Evolutionary conservation across 768 basidiomycete species (phyloP).

Genomic region (Russula foetens): DNA sequence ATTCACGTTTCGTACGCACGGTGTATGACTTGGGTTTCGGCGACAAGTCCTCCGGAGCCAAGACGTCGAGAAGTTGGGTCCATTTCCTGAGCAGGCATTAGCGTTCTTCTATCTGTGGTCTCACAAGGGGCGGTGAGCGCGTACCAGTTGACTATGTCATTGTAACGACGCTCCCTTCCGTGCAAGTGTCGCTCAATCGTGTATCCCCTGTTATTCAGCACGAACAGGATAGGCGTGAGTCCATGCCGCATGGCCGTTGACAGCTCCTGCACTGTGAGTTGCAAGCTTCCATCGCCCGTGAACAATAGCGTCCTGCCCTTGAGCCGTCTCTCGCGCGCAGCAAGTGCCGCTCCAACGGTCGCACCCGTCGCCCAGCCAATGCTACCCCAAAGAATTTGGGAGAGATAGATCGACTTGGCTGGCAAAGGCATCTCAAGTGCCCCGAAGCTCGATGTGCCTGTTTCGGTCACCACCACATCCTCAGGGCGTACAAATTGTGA

Average conservation of each 20-base stretch:
- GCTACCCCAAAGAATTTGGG: slow-evolving; percentile 84
- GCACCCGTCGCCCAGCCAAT: slow-evolving; percentile 88
- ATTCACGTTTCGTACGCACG: slow-evolving; percentile 57
- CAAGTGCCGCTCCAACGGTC: slow-evolving; percentile 72
- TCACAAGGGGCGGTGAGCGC: slow-evolving; percentile 14
- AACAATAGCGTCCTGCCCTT: slow-evolving; percentile 69
- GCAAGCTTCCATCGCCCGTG: slow-evolving; percentile 79
- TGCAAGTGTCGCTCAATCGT: slow-evolving; percentile 81
- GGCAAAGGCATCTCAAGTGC: slow-evolving; percentile 77
- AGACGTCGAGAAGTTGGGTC: slow-evolving; percentile 50
- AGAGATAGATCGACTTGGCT: slow-evolving; percentile 51
- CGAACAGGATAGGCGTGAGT: slow-evolving; percentile 76
- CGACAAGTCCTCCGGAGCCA: slow-evolving; percentile 44
- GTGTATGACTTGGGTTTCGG: slow-evolving; percentile 52
- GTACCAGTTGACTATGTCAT: slow-evolving; percentile 73
- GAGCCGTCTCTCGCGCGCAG: slow-evolving; percentile 53
- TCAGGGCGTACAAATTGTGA: slow-evolving; percentile 59
- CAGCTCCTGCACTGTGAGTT: slow-evolving; percentile 75
- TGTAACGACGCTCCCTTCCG: slow-evolving; percentile 66
- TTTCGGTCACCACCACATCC: slow-evolving; percentile 84
- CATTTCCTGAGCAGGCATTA: slow-evolving; percentile 40
- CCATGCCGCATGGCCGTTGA: slow-evolving; percentile 72
- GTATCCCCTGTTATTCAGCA: slow-evolving; percentile 77
- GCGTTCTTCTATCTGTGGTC: background rate
- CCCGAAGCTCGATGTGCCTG: slow-evolving; percentile 83